Evolutionary conservation across 441 rosid species (phyloP), one percentile per base, ranked within the genome.

Genomic region (Gossypium trilobum): DNA sequence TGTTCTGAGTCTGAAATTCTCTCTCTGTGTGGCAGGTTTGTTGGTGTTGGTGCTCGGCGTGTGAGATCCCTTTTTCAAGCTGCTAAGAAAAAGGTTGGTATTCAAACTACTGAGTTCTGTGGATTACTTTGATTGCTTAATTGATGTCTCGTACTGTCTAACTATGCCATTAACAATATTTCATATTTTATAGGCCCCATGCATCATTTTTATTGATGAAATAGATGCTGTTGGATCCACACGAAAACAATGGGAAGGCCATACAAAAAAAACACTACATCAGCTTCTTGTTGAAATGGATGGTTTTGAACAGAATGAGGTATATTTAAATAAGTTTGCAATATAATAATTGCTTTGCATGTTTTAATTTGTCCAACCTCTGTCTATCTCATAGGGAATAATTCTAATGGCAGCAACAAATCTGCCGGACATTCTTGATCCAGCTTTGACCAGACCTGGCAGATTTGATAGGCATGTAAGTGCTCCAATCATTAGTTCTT

Each of bases 401-500:
- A 95, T 95, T 73, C 80, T 95, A 77, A 95, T 95, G 96, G 99
- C 97, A 74, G 99, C 99, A 60, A 95, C 99, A 77, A 95, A 92
- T 81, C 91, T 95, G 81, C 96, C 99, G 14, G 99, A 92, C 76
- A 92, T 95, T 78, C 97, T 92, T 78, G 99, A 95, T 85, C 97
- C 99, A 62, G 99, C 99, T 74, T 87, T 92, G 88, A 95, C 97
- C 68, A 89, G 99, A 83, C 99, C 97, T 76, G 97, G 99, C 79
- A 89, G 99, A 91, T 95, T 95, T 71, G 99, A 95, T 77, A 83
- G 97, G 73, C 99, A 88, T 91, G 99, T 92, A 84, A 88, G 99
- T 85, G 78, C 56, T 70, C 77, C 66, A 61, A 8, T 68, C 29
- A 17, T 68, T 22, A 44, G 1, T 13, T 31, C 14, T 65, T 44